Percentiles rank a stretch among this genome's conserved stretches.
These are phyloP conservation scores for Ramaria rubella DNA, from an alignment of 768 basidiomycete species.

Conservation along the genomic window DNA sequence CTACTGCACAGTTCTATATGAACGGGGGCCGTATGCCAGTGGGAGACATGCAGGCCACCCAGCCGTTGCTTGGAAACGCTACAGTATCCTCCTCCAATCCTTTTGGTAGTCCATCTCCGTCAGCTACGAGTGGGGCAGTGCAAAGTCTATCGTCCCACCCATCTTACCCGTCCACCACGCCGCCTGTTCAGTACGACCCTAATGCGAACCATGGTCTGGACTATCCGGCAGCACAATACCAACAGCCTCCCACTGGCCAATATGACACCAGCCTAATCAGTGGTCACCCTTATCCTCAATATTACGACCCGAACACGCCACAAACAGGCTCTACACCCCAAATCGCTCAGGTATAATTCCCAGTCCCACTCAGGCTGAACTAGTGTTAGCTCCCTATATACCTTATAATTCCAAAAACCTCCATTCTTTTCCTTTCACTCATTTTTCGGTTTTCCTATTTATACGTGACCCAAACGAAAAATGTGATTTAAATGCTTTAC, in stretches of 20 bases:
- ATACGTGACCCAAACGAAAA: background rate
- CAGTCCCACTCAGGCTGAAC: too few species aligned
- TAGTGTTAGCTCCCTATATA: background rate
- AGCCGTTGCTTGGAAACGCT: background rate
- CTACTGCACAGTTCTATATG: background rate
- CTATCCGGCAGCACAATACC: background rate
- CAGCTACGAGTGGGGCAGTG: too few species aligned
- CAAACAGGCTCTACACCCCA: background rate
- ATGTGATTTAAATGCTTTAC: background rate
- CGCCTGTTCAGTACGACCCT: background rate
- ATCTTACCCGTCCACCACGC: background rate
- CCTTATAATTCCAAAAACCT: background rate
- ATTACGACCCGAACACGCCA: background rate
- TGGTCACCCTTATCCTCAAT: background rate
- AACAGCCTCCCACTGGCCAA: background rate
- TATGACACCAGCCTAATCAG: background rate
- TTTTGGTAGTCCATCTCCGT: background rate
- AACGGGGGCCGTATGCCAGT: conserved; percentile 5
- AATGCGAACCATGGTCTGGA: background rate
- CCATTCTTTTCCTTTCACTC: background rate
- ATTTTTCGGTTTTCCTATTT: background rate
- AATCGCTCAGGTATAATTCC: background rate
- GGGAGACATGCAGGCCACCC: background rate
- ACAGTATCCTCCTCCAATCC: background rate
- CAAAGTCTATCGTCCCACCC: background rate